Evolutionary conservation across 768 basidiomycete genomes (phyloP), one percentile per base, ranked within the genome.

Genomic region (Leccinellum luteum): DNA sequence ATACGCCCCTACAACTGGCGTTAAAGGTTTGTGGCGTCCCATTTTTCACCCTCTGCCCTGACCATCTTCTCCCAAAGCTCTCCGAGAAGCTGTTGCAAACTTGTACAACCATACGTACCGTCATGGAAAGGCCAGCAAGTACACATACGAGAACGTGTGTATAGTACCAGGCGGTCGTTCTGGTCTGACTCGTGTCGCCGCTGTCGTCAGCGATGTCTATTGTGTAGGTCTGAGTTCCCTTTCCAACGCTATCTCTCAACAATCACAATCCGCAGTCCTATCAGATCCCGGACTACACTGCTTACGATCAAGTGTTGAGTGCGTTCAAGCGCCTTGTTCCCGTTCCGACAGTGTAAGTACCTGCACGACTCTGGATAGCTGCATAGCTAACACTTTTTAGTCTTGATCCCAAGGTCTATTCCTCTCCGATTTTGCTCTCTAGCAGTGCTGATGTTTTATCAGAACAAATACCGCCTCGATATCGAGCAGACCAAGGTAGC

Each of bases 91-190:
- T 2, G 94, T 98, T 30, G 95, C 95, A 12, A 76, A 89, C 59
- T 71, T 94, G 51, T 98, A 98, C 78, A 98, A 98, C 69, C 76
- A 81, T 51, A 90, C 88, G 2, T 96, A 96, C 70, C 84, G 95
- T 32, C 73, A 89, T 63, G 90, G 84, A 48, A 95, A 90, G 74
- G 58, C 72, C 8, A 92, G 89, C 62, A 81, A 95, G 63, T 98
- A 97, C 70, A 94, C 92, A 1, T 89, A 79, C 62, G 93, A 95
- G 74, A 98, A 98, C 66, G 88, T 92, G 13, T 94, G 91, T 66
- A 96, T 98, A 64, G 94, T 97, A 1, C 95, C 95, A 13, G 95
- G 95, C 45, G 95, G 95, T 15, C 86, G 93, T 54, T 80, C 94
- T 3, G 94, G 94, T 12, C 80, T 98, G 60, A 90, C 92, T 28